Percentiles rank a stretch among this genome's conserved stretches.
Conservation (phyloP, 148 eudicot species). For the Amaranthus palmeri region DNA sequence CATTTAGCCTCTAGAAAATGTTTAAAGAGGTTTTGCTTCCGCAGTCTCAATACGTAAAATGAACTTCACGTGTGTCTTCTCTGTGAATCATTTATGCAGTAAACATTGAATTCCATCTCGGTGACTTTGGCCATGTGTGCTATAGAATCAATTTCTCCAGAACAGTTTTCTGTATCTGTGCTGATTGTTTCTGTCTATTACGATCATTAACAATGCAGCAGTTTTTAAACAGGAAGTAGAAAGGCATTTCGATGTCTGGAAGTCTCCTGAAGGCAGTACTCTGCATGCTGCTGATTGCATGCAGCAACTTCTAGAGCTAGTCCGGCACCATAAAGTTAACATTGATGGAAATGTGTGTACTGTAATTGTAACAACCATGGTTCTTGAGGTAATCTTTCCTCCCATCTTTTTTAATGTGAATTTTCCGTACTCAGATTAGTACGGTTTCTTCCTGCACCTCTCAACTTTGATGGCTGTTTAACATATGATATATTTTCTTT, state of each 20-base stretch:
- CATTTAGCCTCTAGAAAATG: neutral
- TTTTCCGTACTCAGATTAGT: neutral
- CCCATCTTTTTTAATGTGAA: neutral
- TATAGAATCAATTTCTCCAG: neutral
- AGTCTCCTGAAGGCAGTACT: conserved; percentile 39
- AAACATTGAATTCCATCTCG: neutral
- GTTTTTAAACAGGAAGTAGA: conserved; percentile 52
- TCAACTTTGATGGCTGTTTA: neutral
- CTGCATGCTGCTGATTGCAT: conserved; percentile 78
- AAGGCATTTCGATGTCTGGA: conserved; percentile 52
- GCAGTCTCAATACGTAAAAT: neutral
- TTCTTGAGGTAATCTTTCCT: conserved; percentile 57
- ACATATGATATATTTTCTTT: neutral
- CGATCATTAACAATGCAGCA: neutral
- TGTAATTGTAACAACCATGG: conserved; percentile 80
- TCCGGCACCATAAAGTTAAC: conserved; percentile 71
- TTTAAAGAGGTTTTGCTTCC: neutral
- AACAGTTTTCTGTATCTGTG: neutral
- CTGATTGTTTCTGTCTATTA: neutral
- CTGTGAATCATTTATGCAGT: neutral
- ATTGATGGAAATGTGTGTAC: conserved; percentile 76
- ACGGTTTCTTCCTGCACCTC: neutral
- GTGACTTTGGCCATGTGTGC: neutral
- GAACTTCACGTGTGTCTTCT: neutral
- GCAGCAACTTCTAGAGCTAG: conserved; percentile 76